Evolutionary conservation across 495 filamentous ascomycete genomes (phyloP).

Genomic region (Neohortaea acidophila): DNA sequence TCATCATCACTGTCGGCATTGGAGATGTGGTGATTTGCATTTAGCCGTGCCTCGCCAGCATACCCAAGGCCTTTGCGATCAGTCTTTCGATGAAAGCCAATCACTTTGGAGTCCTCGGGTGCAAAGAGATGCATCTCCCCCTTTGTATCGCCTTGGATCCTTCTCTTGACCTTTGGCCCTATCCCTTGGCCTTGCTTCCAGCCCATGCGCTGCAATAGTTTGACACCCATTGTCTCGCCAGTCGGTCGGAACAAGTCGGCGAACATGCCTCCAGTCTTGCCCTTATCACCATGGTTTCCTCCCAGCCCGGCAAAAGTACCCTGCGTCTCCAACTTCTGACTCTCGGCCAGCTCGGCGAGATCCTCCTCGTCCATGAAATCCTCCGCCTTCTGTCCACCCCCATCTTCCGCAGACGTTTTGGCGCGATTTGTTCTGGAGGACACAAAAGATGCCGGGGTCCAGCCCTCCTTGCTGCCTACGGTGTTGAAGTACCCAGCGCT

Average conservation of each 20-base stretch:
- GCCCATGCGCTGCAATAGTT: conserved; percentile 82
- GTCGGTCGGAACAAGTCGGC: conserved; percentile 60
- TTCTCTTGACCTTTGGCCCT: conserved; percentile 71
- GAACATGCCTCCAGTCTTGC: conserved; percentile 39
- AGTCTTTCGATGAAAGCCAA: conserved; percentile 58
- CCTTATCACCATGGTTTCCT: conserved; percentile 39
- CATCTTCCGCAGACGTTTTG: conserved; percentile 43
- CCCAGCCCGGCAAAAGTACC: conserved; percentile 65
- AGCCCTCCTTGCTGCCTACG: conserved; percentile 95
- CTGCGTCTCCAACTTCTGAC: conserved; percentile 52
- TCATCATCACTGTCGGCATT: conserved; percentile 2
- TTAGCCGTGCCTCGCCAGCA: conserved; percentile 47
- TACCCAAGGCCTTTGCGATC: conserved; percentile 76
- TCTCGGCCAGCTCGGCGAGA: conserved; percentile 70
- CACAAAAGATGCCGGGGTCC: conserved; percentile 80
- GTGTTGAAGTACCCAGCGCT: conserved; percentile 99
- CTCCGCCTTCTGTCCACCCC: conserved; percentile 45
- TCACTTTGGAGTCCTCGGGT: conserved; percentile 67
- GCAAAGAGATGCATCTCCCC: conserved; percentile 57
- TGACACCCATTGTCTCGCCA: conserved; percentile 81
- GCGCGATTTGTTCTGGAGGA: conserved; percentile 61
- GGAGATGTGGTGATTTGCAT: conserved; percentile 6
- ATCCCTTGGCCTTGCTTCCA: conserved; percentile 91
- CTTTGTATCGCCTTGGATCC: conserved; percentile 49
- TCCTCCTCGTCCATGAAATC: conserved; percentile 99